Conservation (phyloP, 2,329 filamentous ascomycete genomes). For the Pseudovirgaria hyperparasitica region DNA sequence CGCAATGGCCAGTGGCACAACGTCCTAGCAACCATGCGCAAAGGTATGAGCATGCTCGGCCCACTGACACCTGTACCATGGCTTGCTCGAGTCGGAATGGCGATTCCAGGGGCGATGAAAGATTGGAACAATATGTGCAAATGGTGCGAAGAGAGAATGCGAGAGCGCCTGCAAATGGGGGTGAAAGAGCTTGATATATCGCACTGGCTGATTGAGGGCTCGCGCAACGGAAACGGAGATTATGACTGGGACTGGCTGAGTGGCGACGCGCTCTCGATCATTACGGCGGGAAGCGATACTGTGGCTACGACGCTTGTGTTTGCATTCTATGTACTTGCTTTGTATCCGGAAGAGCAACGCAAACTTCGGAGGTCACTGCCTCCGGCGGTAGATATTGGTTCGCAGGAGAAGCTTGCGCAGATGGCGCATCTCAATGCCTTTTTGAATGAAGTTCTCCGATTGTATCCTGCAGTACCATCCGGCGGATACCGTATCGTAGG, state of each 20-base stretch:
- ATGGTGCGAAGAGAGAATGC: conserved; percentile 1
- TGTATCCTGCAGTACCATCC: no score
- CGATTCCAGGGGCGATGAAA: conserved; percentile 1
- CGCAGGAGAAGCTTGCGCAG: no score
- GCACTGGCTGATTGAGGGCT: conserved; percentile 3
- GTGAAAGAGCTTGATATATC: conserved; percentile 1
- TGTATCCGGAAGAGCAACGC: neutral
- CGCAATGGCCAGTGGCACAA: neutral
- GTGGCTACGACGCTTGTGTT: conserved; percentile 3
- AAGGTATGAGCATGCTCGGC: conserved; percentile 3
- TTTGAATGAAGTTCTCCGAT: no score
- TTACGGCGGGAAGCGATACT: conserved; percentile 6
- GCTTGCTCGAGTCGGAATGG: conserved; percentile 2
- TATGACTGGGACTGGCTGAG: conserved; percentile 3
- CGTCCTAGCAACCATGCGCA: conserved; percentile 2
- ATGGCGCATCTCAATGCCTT: no score
- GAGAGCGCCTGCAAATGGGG: conserved; percentile 1
- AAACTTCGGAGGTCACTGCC: no score
- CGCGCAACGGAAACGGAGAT: conserved; percentile 1
- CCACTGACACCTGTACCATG: conserved; percentile 3
- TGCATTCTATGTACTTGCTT: conserved; percentile 5
- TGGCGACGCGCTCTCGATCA: conserved; percentile 5
- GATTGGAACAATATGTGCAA: conserved; percentile 2
- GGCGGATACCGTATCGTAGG: no score
- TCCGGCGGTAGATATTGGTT: no score